A percentile compares a stretch with the other conserved stretches of the same genome.
These are phyloP conservation scores for Candolleomyces aberdarensis DNA, from an alignment of 768 basidiomycete genomes.

Conservation along the genomic window DNA sequence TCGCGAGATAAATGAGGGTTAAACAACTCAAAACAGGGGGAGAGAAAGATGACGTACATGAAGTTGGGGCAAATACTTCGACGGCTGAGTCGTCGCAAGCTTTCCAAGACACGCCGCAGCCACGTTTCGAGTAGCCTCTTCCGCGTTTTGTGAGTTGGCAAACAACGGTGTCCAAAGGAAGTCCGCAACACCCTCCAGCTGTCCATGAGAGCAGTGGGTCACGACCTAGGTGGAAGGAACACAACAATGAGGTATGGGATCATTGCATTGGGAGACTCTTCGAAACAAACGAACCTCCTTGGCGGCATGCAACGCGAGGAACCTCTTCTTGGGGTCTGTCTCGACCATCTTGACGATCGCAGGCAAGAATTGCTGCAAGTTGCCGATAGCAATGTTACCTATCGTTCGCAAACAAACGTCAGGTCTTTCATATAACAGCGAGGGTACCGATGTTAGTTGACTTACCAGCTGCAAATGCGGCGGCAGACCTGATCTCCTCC, in stretches of 20 bases:
- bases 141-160: conserved; percentile 83
- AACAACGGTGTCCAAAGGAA: conserved; percentile 91
- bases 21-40: not conserved
- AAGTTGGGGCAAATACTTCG: conserved; percentile 87
- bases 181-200: conserved; percentile 86
- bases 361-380: conserved; percentile 83
- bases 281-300: conserved; percentile 64
- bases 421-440: not conserved
- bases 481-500: conserved; percentile 86
- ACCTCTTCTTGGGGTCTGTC: conserved; percentile 70
- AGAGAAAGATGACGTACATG: conserved; percentile 51
- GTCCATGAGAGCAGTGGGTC: conserved; percentile 81
- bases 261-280: no score
- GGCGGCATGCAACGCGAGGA: conserved; percentile 86
- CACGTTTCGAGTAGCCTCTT: conserved; percentile 91
- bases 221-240: conserved; percentile 72
- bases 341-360: conserved; percentile 76
- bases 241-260: not conserved
- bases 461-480: conserved; percentile 90
- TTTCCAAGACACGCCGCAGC: conserved; percentile 97
- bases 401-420: not conserved
- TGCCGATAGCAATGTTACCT: conserved; percentile 97
- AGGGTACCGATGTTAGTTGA: not conserved
- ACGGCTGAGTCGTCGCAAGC: conserved; percentile 87
- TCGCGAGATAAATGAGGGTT: not conserved